Base-by-base conservation (phyloP, 768 basidiomycete species). In the Suillus americanus region DNA sequence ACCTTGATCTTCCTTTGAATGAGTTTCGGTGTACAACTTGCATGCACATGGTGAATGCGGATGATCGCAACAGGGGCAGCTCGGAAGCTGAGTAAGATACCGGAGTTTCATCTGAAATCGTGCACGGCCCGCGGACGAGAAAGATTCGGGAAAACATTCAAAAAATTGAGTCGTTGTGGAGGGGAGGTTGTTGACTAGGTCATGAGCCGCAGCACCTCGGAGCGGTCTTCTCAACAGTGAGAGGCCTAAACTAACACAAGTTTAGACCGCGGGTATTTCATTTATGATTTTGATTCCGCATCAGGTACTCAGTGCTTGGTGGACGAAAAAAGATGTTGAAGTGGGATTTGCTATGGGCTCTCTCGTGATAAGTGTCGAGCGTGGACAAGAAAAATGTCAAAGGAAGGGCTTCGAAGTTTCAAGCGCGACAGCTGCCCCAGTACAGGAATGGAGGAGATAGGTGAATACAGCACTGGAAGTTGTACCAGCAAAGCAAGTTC, bases 401-500 rank as follows among this genome's bases (percentile, higher is more conserved):
- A 35, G 35, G 35, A 35, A 35, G 53, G 30, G 30, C 2, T n/a
- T 35, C 2, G 46, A 25, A n/a, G 45, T 20, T 33, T 30, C 5
- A 37, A 14, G 55, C n/a, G n/a, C 7, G 35, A 37, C 35, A 37
- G 5, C 12, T 55, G 9, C 8, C 35, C 16, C 14, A 57, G 35
- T 35, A 54, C 53, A 54, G 53, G 53, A 54, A 35, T 35, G 35
- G 35, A 35, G 35, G 35, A 35, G 8, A 35, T 35, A 35, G 35
- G 35, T 35, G 33, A 18, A n/a, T 20, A n/a, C 18, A 7, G 41
- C 8, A 45, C 43, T 43, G 43, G 18, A 43, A 43, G 43, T 40
- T 56, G 56, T 35, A 61, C 20, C 3, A 63, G 30, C 43, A 40
- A 62, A 40, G n/a, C 1, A 4, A 10, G 62, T 62, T 35, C 66